Conservation (phyloP, 805 yeast species). For the Kluyveromyces dobzhanskii region DNA sequence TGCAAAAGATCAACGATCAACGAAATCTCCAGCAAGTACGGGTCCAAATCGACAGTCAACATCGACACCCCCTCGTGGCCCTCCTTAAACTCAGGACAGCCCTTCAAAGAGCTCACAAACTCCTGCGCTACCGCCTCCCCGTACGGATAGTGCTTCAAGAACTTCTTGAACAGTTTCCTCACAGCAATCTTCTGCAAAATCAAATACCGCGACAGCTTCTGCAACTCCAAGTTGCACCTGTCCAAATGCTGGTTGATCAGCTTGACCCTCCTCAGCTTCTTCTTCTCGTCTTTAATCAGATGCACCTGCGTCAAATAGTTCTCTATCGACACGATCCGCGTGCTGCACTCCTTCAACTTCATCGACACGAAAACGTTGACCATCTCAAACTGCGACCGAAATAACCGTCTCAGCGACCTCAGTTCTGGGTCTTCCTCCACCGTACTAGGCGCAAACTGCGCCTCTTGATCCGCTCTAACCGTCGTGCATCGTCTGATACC, state of each 20-base stretch:
- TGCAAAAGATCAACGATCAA: constrained; percentile 33
- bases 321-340: constrained; percentile 22
- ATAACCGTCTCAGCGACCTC: constrained; percentile 7
- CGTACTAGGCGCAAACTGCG: constrained; percentile 1
- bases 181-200: constrained; percentile 54
- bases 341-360: constrained; percentile 24
- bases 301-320: constrained; percentile 16
- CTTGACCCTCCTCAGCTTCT: constrained; percentile 11
- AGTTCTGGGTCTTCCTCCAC: constrained; percentile 7
- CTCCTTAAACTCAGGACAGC: constrained; percentile 10
- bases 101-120: constrained; percentile 11
- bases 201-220: constrained; percentile 47
- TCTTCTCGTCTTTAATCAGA: constrained; percentile 2
- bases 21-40: constrained; percentile 41
- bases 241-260: constrained; percentile 14
- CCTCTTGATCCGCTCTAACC: constrained; percentile 10
- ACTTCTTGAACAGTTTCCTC: constrained; percentile 52
- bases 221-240: constrained; percentile 32
- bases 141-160: constrained; percentile 18
- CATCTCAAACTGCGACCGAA: constrained; percentile 19
- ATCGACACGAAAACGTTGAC: constrained; percentile 22
- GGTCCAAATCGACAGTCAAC: constrained; percentile 40
- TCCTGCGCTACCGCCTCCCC: constrained; percentile 9
- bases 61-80: constrained; percentile 40
- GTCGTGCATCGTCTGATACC: constrained; percentile 52